Conservation (phyloP, 495 filamentous ascomycete species). For the Aspergillus asperescens region DNA sequence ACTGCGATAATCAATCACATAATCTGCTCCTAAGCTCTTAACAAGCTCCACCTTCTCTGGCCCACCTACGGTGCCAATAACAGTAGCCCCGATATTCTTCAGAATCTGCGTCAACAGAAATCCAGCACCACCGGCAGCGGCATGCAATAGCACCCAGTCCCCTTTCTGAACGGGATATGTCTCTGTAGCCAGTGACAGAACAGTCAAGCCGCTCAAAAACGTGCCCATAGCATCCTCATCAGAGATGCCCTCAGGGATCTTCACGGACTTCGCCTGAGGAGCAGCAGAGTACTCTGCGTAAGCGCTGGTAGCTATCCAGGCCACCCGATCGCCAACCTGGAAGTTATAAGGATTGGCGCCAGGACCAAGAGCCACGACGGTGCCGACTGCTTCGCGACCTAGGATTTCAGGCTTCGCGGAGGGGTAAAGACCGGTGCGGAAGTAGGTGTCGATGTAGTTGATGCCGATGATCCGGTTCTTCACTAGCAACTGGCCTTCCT, state of each 20-base stretch:
- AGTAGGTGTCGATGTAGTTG: constrained; percentile 88
- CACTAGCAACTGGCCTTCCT: constrained; percentile 70
- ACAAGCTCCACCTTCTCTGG: constrained; percentile 68
- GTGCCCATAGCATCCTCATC: constrained; percentile 62
- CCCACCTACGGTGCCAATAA: constrained; percentile 79
- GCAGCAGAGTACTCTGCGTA: constrained; percentile 79
- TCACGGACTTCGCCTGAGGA: constrained; percentile 49
- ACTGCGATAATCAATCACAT: constrained; percentile 64
- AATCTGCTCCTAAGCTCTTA: constrained; percentile 60
- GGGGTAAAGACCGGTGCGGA: constrained; percentile 82
- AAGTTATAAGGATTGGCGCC: constrained; percentile 42
- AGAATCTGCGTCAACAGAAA: constrained; percentile 73
- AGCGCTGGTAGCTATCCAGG: constrained; percentile 52
- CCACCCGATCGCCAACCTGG: constrained; percentile 61
- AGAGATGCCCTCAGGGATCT: constrained; percentile 59
- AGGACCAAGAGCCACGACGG: constrained; percentile 50
- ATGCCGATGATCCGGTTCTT: constrained; percentile 82
- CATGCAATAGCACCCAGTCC: constrained; percentile 84
- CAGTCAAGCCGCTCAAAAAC: constrained; percentile 80
- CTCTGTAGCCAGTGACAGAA: constrained; percentile 75
- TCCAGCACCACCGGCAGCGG: constrained; percentile 86
- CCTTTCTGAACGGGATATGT: constrained; percentile 65
- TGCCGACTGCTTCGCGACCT: constrained; percentile 76
- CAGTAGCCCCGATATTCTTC: constrained; percentile 63
- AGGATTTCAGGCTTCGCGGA: constrained; percentile 71